A percentile compares a stretch with the other conserved stretches of the same genome.
Evolutionary conservation across 441 rosid genomes (phyloP).

Genomic region (Breynia disticha): DNA sequence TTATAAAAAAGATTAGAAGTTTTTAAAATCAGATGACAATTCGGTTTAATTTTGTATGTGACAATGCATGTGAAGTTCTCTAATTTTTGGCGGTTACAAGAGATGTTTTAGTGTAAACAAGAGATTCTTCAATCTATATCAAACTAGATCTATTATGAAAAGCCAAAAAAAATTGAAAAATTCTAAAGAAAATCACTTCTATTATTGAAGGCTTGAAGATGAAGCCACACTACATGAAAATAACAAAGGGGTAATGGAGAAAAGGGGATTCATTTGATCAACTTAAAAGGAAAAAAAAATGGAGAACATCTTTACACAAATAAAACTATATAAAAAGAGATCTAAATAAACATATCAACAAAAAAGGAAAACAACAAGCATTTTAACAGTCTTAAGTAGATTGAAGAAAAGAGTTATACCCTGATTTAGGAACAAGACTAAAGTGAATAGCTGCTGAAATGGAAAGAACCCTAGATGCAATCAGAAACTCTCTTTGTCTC

Average conservation of each 20-base stretch:
- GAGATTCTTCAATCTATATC: no score
- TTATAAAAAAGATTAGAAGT: neutral
- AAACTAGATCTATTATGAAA: no score
- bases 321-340: neutral
- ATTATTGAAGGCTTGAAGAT: neutral
- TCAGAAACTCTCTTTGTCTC: neutral
- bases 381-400: neutral
- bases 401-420: conserved; percentile 5
- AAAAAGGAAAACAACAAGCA: conserved; percentile 1
- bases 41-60: no score
- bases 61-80: no score
- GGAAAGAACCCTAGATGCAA: neutral
- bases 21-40: no score
- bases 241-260: neutral
- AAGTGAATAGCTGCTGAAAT: neutral
- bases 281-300: neutral
- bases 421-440: neutral
- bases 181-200: neutral
- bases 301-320: no score
- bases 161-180: neutral
- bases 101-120: no score
- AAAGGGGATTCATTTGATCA: neutral
- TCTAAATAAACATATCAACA: neutral
- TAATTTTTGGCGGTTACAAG: no score
- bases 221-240: neutral